A percentile compares a stretch with the other conserved stretches of the same genome.
Conservation (phyloP, 345 rosid species). For the Triadica sebifera region DNA sequence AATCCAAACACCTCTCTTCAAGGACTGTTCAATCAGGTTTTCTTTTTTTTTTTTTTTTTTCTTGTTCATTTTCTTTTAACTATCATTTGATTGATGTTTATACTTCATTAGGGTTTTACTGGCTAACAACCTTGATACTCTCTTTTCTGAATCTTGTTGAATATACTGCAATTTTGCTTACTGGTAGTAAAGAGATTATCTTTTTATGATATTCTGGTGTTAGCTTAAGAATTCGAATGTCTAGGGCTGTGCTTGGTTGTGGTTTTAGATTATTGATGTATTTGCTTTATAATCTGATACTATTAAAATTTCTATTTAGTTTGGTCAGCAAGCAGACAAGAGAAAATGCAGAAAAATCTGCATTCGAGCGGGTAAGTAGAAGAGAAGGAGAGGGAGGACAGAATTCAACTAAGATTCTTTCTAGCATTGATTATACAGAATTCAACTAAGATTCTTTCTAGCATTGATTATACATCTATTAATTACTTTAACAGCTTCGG, state of each 20-base stretch:
- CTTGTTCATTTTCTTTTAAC: neutral
- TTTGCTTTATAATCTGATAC: neutral
- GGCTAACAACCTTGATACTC: neutral
- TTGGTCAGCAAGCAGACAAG: too few relatives aligned
- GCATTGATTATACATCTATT: too few relatives aligned
- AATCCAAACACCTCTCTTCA: constrained; percentile 47
- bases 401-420: too few relatives aligned
- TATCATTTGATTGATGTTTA: neutral
- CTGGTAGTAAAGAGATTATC: neutral
- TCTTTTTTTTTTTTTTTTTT: neutral
- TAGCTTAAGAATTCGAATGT: neutral
- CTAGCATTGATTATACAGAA: too few relatives aligned
- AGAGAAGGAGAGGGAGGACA: too few relatives aligned
- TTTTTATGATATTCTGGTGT: neutral
- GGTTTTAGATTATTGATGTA: neutral
- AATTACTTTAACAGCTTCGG: too few relatives aligned
- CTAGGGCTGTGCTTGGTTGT: neutral
- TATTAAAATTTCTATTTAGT: too few relatives aligned
- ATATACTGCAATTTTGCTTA: neutral
- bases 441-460: too few relatives aligned
- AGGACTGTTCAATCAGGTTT: constrained; percentile 48
- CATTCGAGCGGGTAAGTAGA: too few relatives aligned
- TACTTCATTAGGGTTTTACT: neutral
- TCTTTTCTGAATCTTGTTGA: neutral
- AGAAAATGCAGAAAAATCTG: too few relatives aligned